Conservation (phyloP, 768 basidiomycete genomes). For the Macrolepiota dolichaula region DNA sequence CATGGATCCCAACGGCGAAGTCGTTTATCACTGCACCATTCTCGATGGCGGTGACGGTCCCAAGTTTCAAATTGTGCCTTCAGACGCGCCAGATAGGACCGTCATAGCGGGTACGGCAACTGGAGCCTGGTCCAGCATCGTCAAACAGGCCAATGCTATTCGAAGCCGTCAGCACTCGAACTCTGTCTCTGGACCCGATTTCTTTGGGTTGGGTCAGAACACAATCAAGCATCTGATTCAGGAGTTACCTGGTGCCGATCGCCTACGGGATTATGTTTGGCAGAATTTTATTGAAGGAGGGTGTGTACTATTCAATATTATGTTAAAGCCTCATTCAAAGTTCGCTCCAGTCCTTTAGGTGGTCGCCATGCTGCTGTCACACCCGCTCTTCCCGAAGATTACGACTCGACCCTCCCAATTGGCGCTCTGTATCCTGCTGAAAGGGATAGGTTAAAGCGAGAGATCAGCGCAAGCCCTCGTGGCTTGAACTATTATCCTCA, state of each 20-base stretch:
- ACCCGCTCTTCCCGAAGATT: conserved; percentile 76
- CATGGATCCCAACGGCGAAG: conserved; percentile 59
- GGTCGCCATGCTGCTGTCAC: conserved; percentile 82
- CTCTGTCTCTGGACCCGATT: conserved; percentile 85
- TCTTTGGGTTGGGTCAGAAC: conserved; percentile 84
- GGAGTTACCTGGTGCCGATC: conserved; percentile 70
- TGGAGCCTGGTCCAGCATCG: conserved; percentile 82
- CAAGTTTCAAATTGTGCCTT: conserved; percentile 80
- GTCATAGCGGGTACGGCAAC: conserved; percentile 86
- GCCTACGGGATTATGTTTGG: conserved; percentile 80
- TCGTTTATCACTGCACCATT: conserved; percentile 80
- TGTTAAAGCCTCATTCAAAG: background rate
- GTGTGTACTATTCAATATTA: conserved; percentile 41
- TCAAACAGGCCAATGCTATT: conserved; percentile 77
- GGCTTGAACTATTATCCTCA: conserved; percentile 47
- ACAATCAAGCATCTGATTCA: conserved; percentile 91
- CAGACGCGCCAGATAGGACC: conserved; percentile 66
- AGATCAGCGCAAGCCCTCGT: conserved; percentile 23
- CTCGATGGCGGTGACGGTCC: conserved; percentile 83
- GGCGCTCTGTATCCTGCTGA: conserved; percentile 42
- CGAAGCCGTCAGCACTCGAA: conserved; percentile 82
- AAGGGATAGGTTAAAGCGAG: conserved; percentile 28
- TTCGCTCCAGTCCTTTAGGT: conserved; percentile 56
- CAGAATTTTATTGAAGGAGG: conserved; percentile 85
- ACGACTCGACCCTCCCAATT: conserved; percentile 45